phyloP scores from a whole-genome alignment of 768 basidiomycete genomes.

The Kwoniella botswanensis region DNA sequence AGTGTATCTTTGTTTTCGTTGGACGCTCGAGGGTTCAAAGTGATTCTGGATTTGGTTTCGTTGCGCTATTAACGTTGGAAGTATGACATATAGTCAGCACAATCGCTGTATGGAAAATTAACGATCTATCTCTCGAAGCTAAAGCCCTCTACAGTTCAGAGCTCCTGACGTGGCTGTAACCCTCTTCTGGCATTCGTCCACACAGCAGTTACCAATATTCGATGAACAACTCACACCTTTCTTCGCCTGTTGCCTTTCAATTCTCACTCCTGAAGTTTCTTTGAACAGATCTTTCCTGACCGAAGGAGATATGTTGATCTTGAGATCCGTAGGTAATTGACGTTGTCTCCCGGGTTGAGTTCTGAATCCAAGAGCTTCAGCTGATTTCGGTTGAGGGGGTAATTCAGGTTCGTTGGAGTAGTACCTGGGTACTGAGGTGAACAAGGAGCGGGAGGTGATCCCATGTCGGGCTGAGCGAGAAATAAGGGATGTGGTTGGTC shows the following conservation, averaged over 20 bases:
- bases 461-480: background rate
- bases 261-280: background rate
- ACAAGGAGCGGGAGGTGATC: background rate
- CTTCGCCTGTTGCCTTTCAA: background rate
- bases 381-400: conserved; percentile 17
- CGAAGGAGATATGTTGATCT: conserved; percentile 14
- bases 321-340: conserved; percentile 22
- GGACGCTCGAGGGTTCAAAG: background rate
- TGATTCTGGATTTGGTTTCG: background rate
- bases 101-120: too few relatives aligned
- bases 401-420: background rate
- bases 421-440: conserved; percentile 2
- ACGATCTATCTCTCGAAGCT: too few relatives aligned
- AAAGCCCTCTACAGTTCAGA: too few relatives aligned
- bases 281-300: conserved; percentile 14
- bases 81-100: too few relatives aligned
- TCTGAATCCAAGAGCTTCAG: conserved; percentile 27
- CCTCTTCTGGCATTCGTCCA: background rate
- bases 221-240: background rate
- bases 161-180: background rate
- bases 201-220: too few relatives aligned
- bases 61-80: background rate
- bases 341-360: conserved; percentile 17
- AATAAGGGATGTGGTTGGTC: background rate
- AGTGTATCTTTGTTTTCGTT: background rate